Evolutionary conservation across 257 asterid species (phyloP).

Genomic region (Primulina huaijiensis): DNA sequence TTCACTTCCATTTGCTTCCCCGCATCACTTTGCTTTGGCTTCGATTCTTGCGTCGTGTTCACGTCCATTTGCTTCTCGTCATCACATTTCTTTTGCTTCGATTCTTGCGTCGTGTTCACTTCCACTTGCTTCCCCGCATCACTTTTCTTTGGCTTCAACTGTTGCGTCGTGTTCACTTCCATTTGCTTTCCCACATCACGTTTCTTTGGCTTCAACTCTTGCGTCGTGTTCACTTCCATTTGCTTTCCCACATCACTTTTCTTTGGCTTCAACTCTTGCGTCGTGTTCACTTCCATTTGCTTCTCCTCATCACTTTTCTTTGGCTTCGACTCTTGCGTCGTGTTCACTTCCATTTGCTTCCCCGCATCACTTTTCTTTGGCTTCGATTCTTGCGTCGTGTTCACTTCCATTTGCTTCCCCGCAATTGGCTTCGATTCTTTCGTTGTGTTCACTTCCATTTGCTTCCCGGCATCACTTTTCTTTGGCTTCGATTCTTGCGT

Average conservation of each 20-base stretch:
- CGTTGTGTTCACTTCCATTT: constrained; percentile 42
- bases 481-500: constrained; percentile 17
- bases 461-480: constrained; percentile 27
- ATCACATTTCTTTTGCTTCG: too few species aligned
- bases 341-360: constrained; percentile 31
- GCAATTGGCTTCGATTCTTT: constrained; percentile 53
- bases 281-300: constrained; percentile 40
- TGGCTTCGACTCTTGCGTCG: constrained; percentile 37
- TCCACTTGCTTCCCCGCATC: constrained; percentile 27
- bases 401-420: constrained; percentile 33
- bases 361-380: constrained; percentile 46
- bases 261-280: constrained; percentile 58
- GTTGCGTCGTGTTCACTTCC: constrained; percentile 47
- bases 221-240: constrained; percentile 39
- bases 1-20: constrained; percentile 38
- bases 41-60: constrained; percentile 42
- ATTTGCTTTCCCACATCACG: too few species aligned
- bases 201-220: constrained; percentile 26
- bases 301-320: constrained; percentile 28
- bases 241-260: constrained; percentile 35
- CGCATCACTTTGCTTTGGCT: constrained; percentile 28
- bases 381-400: constrained; percentile 62
- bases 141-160: constrained; percentile 26
- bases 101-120: constrained; percentile 53
- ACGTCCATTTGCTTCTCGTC: constrained; percentile 30